These are phyloP conservation scores for Fusarium scirpi DNA, from an alignment of 2,329 filamentous ascomycete genomes.

Conservation along the genomic window DNA sequence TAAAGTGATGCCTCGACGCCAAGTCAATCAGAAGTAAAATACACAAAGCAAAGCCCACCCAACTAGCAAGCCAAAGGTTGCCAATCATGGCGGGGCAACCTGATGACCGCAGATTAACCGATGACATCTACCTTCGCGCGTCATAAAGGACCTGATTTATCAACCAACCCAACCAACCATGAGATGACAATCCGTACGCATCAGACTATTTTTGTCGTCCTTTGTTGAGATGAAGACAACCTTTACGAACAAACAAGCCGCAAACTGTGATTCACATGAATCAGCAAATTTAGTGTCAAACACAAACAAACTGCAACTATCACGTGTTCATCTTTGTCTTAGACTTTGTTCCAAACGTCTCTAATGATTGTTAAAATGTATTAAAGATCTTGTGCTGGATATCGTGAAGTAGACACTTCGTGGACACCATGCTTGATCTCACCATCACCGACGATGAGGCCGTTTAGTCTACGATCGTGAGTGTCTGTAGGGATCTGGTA, in stretches of 20 bases:
- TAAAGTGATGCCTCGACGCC: conserved; percentile 21
- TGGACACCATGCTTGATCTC: conserved; percentile 57
- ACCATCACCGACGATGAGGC: conserved; percentile 79
- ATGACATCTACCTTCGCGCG: background rate
- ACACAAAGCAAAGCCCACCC: conserved; percentile 46
- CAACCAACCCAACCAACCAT: background rate
- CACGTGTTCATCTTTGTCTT: conserved; percentile 5
- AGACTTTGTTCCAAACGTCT: background rate
- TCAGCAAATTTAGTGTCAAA: background rate
- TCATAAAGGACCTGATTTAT: conserved; percentile 7
- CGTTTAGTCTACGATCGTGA: conserved; percentile 84
- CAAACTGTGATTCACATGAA: background rate
- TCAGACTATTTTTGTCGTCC: background rate
- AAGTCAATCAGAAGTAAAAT: conserved; percentile 44
- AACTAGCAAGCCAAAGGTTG: conserved; percentile 33
- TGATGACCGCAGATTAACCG: conserved; percentile 22
- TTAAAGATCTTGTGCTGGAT: conserved; percentile 26
- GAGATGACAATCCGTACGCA: background rate
- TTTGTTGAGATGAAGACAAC: background rate
- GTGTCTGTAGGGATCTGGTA: conserved; percentile 78
- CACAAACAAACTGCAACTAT: background rate
- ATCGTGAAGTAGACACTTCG: conserved; percentile 56
- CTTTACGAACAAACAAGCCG: background rate
- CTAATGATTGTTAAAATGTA: background rate
- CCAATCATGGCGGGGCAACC: conserved; percentile 51